Base-by-base conservation (phyloP, 2,329 filamentous ascomycete species). In the Drechslerella dactyloides region DNA sequence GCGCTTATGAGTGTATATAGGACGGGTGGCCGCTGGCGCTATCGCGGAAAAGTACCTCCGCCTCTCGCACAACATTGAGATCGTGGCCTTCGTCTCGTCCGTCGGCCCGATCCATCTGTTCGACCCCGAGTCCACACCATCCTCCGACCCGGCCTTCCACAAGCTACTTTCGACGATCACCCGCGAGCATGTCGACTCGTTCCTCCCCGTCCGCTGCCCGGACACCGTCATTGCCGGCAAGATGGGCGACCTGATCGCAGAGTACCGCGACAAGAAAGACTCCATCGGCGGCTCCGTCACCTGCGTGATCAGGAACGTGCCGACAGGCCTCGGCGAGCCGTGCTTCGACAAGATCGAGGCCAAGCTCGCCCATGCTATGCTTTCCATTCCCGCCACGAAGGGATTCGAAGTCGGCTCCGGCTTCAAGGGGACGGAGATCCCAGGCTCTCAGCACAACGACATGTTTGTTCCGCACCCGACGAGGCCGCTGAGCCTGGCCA, bases 341-440 rank as follows among this genome's bases (percentile, higher is more conserved):
- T 90, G 87, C 80, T 97, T 99, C 80, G 91, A 96, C 81, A 97
- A 97, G 83, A 84, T 97, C 50, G 93, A 99, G 83, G 94, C 94
- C 6, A 86, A 86, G 79, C 87, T 99, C 52, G 93, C 87, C 24
- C 93, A 97, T 78, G 94, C 90, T 55, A 97, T 99, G 90, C 85
- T 97, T 74, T 91, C 87, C 79, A 96, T 97, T 77, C 94, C 94
- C 3, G 92, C 94, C 2, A 93, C 90, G 40, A 99, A 97, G 82
- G 93, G 90, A 61, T 97, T 97, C 78, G 93, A 97, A 79, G 89
- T 97, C 75, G 94, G 94, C 61, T 96, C 90, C 59, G 94, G 94
- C 11, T 97, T 97, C 80, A 87, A 85, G 56, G 93, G 94, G 68
- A 90, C 89, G 77, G 89, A 93, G 79, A 85, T 97, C 42, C 89